Base-by-base conservation (phyloP, 139 green algal genomes). In the Volvox africanus region DNA sequence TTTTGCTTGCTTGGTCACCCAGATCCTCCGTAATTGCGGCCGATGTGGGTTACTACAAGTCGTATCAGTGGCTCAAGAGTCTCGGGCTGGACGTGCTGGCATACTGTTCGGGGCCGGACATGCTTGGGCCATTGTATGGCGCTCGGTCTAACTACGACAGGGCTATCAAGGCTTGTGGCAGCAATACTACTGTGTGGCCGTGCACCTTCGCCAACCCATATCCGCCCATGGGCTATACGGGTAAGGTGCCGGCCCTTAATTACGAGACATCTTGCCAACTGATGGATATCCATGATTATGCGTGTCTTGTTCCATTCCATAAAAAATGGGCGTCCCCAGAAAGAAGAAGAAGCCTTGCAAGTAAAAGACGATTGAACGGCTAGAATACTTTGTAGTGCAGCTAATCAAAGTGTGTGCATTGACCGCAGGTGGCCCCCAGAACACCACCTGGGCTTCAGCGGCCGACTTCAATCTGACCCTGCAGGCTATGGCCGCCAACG, bases 11-110 rank as follows among this genome's bases (percentile, higher is more conserved):
- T 26, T 75, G 67, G 2, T 26, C 14, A 14, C 67, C 2, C 32
- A 89, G 84, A 24, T 67, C 84, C 14, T 67, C 84, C 24, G 84
- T 89, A 35, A 82, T 89, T 71, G 37, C 37, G 0, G 71, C 86
- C 32, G 86, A 90, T 55, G 32, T 83, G 20, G 26, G 20, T 13
- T 83, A 90, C 73, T 50, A 90, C 73, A 55, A 65, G 30, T 16
- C 14, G 30, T 61, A 61, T 6, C 71, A 90, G 32, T 61, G 73
- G 28, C 37, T 82, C n/a, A 18, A 32, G 44, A 18, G 32, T 1
- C 5, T 71, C 16, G 86, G 86, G 21, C 71, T 90, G 86, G 6
- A 24, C 18, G 21, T 83, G 71, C 50, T 90, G 71, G 86, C 68
- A 18, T 90, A 90, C 32, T 55, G 30, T 0, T 44, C 30, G 9